Base-by-base conservation (phyloP, 2,329 filamentous ascomycete species). In the Xylaria sp. region DNA sequence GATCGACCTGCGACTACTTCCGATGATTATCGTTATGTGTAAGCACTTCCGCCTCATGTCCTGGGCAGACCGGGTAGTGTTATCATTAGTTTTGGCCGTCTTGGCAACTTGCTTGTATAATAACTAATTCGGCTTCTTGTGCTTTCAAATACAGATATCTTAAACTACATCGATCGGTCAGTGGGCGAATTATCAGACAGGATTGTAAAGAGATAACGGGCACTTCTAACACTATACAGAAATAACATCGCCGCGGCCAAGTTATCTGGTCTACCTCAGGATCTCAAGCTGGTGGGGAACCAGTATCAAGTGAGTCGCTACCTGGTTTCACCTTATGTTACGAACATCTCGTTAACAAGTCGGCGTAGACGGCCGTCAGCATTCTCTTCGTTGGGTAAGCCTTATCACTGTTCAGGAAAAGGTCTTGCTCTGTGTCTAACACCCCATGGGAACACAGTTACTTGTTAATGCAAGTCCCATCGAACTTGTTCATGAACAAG, bases 1-100 rank as follows among this genome's bases (percentile, higher is more conserved):
- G 71, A 83, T 90, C 57, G 88, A 91, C 69, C 65, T 81, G 7
- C 76, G 86, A 55, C 71, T 90, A 35, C 76, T 91, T 66, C 87
- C 87, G 0, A 85, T 86, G 74, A 77, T 89, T 48, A 82, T 89
- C 55, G 66, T 89, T 52, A 88, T 90, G 79, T 90, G 69, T 71
- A 23, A 65, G 64, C 63, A 34, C 60, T 66, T 39, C 11, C 11
- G 19, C 5, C 9, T 35, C 10, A 7, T 9, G 3, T 49, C 18
- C 19, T 8, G 11, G 18, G 16, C 16, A 16, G 16, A 16, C 16
- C 16, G 16, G 16, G 16, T 16, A 16, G 16, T 16, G 16, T 16
- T 16, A 16, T 16, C 16, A 16, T 16, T 16, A 16, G 37, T 42
- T 42, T 4, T 42, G 37, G 8, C 37, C 37, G 11, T 42, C 37